Conservation (phyloP, 2,329 filamentous ascomycete species). For the Blastomyces silverae region DNA sequence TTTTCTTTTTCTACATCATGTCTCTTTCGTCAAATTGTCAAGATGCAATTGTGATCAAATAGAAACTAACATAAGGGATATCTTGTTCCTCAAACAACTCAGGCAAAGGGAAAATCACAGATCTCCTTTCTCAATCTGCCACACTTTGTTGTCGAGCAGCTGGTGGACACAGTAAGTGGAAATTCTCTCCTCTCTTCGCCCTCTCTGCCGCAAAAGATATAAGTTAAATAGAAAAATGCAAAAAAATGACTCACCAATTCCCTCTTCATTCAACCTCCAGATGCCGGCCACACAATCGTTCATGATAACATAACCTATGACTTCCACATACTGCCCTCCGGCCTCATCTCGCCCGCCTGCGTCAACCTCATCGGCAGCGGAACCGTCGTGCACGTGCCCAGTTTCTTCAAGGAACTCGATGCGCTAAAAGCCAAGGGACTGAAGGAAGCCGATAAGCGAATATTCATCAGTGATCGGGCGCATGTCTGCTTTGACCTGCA, state of each 20-base stretch:
- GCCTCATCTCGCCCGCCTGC: conserved; percentile 40
- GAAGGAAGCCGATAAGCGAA: conserved; percentile 35
- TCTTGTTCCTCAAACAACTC: conserved; percentile 14
- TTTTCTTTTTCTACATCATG: neutral
- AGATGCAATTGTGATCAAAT: conserved; percentile 4
- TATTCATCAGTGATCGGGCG: conserved; percentile 41
- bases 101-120: conserved; percentile 46
- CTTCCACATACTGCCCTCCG: conserved; percentile 43
- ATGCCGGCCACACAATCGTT: conserved; percentile 46
- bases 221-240: neutral
- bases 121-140: conserved; percentile 42
- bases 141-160: conserved; percentile 42
- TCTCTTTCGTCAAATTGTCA: conserved; percentile 2
- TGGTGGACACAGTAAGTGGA: conserved; percentile 42
- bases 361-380: conserved; percentile 45
- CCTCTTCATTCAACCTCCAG: conserved; percentile 20
- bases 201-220: too few species aligned
- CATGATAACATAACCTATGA: conserved; percentile 43
- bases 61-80: neutral
- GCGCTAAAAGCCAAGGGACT: conserved; percentile 42
- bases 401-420: conserved; percentile 44
- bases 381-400: conserved; percentile 44
- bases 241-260: neutral
- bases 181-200: neutral
- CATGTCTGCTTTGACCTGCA: conserved; percentile 24